These are phyloP conservation scores for Phytophthora europaea DNA, from an alignment of 352 stramenopile genomes.

Conservation along the genomic window DNA sequence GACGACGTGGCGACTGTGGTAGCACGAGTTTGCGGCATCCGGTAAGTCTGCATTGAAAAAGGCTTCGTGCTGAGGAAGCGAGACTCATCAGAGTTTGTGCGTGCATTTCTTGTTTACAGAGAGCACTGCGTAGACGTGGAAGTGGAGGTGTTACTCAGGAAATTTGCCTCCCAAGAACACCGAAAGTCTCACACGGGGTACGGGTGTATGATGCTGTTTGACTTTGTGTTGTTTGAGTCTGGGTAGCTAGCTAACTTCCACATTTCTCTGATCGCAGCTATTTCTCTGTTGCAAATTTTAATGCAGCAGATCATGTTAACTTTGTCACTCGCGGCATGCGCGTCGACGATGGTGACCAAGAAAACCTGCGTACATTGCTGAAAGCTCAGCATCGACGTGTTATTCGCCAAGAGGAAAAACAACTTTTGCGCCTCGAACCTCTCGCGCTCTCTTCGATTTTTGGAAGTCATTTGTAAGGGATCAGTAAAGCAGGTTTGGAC, in stretches of 20 bases:
- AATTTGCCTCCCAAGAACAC: constrained; percentile 7
- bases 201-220: not conserved
- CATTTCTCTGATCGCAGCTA: constrained; percentile 16
- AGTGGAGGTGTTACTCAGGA: constrained; percentile 28
- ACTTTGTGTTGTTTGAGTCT: not conserved
- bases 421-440: constrained; percentile 9
- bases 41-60: constrained; percentile 32
- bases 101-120: constrained; percentile 11
- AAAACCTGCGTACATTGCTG: constrained; percentile 35
- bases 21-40: constrained; percentile 52
- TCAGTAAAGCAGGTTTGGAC: not conserved
- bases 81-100: not conserved
- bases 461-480: constrained; percentile 15
- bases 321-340: constrained; percentile 36
- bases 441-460: constrained; percentile 9
- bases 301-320: constrained; percentile 30
- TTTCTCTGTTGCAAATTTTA: constrained; percentile 52
- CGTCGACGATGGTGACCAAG: constrained; percentile 36
- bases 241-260: not conserved
- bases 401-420: constrained; percentile 10
- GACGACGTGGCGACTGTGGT: constrained; percentile 59
- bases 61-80: not conserved
- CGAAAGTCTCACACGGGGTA: constrained; percentile 27
- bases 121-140: constrained; percentile 40
- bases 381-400: constrained; percentile 44